Percentiles rank a stretch among this genome's conserved stretches.
Evolutionary conservation across 1,284 basidiomycete genomes (phyloP).

Genomic region (Polyporus tsugae): DNA sequence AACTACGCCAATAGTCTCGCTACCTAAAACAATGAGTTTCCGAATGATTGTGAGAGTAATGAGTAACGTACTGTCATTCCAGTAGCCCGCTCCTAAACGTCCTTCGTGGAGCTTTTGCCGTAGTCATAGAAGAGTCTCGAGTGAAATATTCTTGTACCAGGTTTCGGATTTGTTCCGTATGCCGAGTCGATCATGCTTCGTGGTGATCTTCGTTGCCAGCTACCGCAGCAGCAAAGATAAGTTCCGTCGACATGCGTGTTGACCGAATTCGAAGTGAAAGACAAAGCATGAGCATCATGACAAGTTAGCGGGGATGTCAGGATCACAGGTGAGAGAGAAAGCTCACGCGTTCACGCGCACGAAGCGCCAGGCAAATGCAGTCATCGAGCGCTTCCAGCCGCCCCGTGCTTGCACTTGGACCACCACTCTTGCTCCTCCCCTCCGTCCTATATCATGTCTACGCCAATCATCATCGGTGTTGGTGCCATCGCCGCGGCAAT

Average conservation of each 20-base stretch:
- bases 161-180: too few relatives aligned
- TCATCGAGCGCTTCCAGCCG: slow-evolving; percentile 9
- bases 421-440: slow-evolving; percentile 17
- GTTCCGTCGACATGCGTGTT: background rate
- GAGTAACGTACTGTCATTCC: background rate
- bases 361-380: slow-evolving; percentile 5
- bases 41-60: background rate
- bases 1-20: background rate
- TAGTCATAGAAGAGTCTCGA: too few relatives aligned
- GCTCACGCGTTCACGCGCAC: background rate
- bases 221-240: background rate
- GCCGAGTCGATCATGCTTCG: background rate
- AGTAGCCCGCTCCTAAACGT: too few relatives aligned
- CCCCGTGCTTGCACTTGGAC: slow-evolving; percentile 12
- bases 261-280: background rate
- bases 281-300: background rate
- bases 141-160: too few relatives aligned
- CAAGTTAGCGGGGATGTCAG: too few relatives aligned
- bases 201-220: background rate
- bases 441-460: slow-evolving; percentile 59
- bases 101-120: background rate
- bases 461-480: slow-evolving; percentile 80
- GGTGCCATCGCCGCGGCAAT: slow-evolving; percentile 85
- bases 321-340: background rate
- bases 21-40: background rate